phyloP scores from a whole-genome alignment of 768 basidiomycete genomes.

The Auricularia heimuer region DNA sequence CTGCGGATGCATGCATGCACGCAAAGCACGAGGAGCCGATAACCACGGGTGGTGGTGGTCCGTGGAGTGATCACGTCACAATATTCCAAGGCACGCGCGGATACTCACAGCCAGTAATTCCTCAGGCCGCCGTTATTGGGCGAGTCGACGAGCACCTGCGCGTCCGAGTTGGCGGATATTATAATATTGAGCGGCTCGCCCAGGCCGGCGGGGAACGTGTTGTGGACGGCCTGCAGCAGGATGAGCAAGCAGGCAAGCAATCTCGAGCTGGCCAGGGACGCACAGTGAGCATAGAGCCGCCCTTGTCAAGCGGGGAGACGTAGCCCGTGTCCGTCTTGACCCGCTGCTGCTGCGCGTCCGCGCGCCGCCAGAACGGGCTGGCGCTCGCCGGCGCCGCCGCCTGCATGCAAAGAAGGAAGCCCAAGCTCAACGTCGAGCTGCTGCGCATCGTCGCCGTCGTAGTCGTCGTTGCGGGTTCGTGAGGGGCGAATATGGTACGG shows the following conservation, averaged over 20 bases:
- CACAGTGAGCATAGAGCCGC: constrained; percentile 68
- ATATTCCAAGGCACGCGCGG: neutral
- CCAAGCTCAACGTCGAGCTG: neutral
- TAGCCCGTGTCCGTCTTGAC: constrained; percentile 3
- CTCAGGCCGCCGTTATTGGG: constrained; percentile 59
- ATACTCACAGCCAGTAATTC: constrained; percentile 71
- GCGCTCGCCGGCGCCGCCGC: neutral
- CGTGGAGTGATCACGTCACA: neutral
- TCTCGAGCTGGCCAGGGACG: constrained; percentile 19
- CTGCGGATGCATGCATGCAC: too few relatives aligned
- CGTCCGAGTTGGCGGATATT: constrained; percentile 66
- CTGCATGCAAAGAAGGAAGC: neutral
- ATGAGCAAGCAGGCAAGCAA: neutral
- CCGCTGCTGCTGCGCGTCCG: neutral
- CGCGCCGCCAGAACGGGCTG: neutral
- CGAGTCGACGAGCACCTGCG: constrained; percentile 51
- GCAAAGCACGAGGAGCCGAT: too few relatives aligned
- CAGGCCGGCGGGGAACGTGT: constrained; percentile 58
- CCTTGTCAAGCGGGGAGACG: constrained; percentile 32
- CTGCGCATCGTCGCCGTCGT: neutral
- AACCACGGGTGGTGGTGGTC: neutral
- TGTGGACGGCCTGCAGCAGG: constrained; percentile 34
- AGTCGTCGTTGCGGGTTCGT: neutral
- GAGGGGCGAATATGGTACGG: neutral
- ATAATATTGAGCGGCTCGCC: constrained; percentile 85